Evolutionary conservation across 2,329 filamentous ascomycete species (phyloP).

Genomic region (Elsinoe perseae): DNA sequence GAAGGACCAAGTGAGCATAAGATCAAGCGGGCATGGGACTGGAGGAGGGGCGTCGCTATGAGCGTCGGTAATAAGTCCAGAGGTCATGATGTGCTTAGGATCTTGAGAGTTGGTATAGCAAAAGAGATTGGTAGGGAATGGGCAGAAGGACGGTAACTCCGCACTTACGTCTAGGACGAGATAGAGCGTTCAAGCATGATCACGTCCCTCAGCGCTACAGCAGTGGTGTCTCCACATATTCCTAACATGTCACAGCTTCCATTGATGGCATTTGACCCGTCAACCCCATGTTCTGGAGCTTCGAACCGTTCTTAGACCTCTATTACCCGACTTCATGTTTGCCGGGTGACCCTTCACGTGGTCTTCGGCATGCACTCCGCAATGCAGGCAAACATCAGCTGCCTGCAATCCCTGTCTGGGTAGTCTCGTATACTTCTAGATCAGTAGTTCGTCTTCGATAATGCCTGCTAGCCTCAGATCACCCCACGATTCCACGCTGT

Average conservation of each 20-base stretch:
- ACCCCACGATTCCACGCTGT: no score
- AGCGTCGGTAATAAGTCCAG: constrained; percentile 48
- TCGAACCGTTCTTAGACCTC: no score
- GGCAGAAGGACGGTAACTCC: constrained; percentile 26
- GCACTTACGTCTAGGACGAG: neutral
- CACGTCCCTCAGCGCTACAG: neutral
- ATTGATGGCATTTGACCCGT: no score
- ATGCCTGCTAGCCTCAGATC: neutral
- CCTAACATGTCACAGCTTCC: no score
- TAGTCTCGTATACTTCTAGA: neutral
- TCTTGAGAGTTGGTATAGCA: constrained; percentile 65
- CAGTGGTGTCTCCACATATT: neutral
- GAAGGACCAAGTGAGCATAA: constrained; percentile 22
- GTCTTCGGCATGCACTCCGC: neutral
- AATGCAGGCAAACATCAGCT: neutral
- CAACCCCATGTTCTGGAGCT: no score
- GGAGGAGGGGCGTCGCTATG: constrained; percentile 44
- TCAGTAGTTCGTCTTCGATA: neutral
- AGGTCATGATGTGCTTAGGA: constrained; percentile 62
- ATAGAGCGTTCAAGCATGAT: neutral
- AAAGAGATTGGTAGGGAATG: constrained; percentile 64
- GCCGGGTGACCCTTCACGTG: neutral
- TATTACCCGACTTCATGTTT: neutral
- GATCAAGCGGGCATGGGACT: constrained; percentile 57
- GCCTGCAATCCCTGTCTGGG: neutral